Conservation (phyloP, 257 asterid species). For the Forsythia suspensa region DNA sequence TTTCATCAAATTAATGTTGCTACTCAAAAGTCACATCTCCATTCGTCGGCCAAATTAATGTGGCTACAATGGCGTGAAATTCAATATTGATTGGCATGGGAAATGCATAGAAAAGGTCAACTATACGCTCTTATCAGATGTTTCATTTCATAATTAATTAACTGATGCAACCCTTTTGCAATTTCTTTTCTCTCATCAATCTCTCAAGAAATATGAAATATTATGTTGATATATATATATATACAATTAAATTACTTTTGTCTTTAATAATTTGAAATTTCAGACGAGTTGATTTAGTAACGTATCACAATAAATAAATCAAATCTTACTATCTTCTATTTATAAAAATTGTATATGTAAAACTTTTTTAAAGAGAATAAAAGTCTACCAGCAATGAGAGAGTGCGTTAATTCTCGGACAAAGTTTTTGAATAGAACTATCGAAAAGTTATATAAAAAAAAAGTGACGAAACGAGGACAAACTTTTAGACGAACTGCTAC, state of each 20-base stretch:
- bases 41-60: conserved; percentile 40
- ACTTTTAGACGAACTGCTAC: too few relatives aligned
- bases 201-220: too few relatives aligned
- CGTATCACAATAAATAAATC: not conserved
- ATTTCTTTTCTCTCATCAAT: too few relatives aligned
- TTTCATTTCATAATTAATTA: not conserved
- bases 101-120: not conserved
- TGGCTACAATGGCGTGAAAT: conserved; percentile 25
- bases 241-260: too few relatives aligned
- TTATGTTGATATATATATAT: too few relatives aligned
- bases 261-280: too few relatives aligned
- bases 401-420: not conserved
- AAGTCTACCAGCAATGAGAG: too few relatives aligned
- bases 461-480: too few relatives aligned
- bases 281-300: not conserved
- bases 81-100: not conserved
- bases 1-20: conserved; percentile 42
- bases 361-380: too few relatives aligned
- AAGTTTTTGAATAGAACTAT: not conserved
- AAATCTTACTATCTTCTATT: too few relatives aligned
- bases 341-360: too few relatives aligned
- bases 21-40: conserved; percentile 38
- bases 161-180: not conserved
- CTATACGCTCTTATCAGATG: not conserved
- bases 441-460: not conserved